Percentiles rank a stretch among this genome's conserved stretches.
These are phyloP conservation scores for Desmodesmus armatus DNA, from an alignment of 139 green algal species.

Conservation along the genomic window DNA sequence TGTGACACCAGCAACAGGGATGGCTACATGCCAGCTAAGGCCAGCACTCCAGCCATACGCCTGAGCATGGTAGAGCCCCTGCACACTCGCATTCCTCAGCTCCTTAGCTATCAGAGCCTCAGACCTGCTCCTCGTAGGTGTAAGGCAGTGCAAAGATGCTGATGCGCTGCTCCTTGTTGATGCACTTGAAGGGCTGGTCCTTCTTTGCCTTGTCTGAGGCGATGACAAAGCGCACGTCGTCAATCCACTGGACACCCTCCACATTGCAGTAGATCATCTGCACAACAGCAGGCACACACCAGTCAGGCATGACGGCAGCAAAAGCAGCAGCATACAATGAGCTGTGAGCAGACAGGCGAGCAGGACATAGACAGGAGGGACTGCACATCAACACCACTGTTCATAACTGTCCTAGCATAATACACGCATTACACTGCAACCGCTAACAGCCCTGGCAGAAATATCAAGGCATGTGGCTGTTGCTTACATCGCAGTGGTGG, in stretches of 20 bases:
- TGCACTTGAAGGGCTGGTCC: slow-evolving; percentile 42
- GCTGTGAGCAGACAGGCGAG: neutral
- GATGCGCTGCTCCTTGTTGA: slow-evolving; percentile 43
- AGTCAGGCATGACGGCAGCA: too few relatives aligned
- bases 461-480: neutral
- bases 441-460: neutral
- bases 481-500: slow-evolving; percentile 42
- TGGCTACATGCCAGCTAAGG: neutral
- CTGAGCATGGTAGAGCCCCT: neutral
- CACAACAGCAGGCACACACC: too few relatives aligned
- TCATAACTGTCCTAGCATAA: neutral
- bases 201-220: slow-evolving; percentile 52
- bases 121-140: neutral
- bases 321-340: neutral
- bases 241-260: slow-evolving; percentile 45
- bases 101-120: neutral
- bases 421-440: neutral
- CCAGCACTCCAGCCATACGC: neutral
- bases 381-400: too few relatives aligned
- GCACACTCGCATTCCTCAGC: neutral
- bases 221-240: slow-evolving; percentile 48
- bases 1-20: neutral
- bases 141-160: slow-evolving; percentile 49
- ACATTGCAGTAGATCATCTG: slow-evolving; percentile 47
- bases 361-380: neutral